These are phyloP conservation scores for Asparagopsis taxiformis DNA, from an alignment of 31 red algal species.

Conservation along the genomic window DNA sequence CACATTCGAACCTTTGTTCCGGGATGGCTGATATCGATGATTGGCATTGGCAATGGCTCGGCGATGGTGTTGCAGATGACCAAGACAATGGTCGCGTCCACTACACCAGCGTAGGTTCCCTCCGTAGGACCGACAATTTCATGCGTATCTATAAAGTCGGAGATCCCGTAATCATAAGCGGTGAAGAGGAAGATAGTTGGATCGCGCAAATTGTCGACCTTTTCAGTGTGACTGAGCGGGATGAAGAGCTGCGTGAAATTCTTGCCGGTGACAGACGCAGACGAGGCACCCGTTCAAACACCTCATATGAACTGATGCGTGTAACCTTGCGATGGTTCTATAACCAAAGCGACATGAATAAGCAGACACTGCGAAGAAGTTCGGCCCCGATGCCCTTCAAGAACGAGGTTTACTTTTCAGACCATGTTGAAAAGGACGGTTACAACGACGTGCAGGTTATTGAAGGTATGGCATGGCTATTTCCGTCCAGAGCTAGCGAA, in stretches of 20 bases:
- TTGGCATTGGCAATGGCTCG: background rate
- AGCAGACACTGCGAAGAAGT: constrained; percentile 13
- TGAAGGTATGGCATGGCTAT: constrained; percentile 53
- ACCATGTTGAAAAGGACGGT: constrained; percentile 55
- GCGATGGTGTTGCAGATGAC: background rate
- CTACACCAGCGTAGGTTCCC: background rate
- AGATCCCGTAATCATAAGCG: background rate
- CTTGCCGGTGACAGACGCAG: background rate
- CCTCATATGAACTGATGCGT: background rate
- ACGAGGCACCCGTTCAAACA: background rate
- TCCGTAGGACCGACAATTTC: background rate
- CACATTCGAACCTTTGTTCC: no score
- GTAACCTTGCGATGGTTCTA: constrained; percentile 29
- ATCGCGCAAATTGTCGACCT: background rate
- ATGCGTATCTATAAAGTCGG: constrained; percentile 1
- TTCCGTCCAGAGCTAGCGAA: constrained; percentile 15
- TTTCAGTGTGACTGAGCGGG: background rate
- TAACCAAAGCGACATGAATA: constrained; percentile 19
- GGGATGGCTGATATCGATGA: no score
- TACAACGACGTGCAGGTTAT: constrained; percentile 61
- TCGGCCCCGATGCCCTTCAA: constrained; percentile 15
- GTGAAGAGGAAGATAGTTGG: background rate
- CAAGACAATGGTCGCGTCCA: background rate
- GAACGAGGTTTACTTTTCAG: constrained; percentile 53
- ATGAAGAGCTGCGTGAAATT: background rate